phyloP scores from a whole-genome alignment of 805 yeast species.

The Starmerella floris region DNA sequence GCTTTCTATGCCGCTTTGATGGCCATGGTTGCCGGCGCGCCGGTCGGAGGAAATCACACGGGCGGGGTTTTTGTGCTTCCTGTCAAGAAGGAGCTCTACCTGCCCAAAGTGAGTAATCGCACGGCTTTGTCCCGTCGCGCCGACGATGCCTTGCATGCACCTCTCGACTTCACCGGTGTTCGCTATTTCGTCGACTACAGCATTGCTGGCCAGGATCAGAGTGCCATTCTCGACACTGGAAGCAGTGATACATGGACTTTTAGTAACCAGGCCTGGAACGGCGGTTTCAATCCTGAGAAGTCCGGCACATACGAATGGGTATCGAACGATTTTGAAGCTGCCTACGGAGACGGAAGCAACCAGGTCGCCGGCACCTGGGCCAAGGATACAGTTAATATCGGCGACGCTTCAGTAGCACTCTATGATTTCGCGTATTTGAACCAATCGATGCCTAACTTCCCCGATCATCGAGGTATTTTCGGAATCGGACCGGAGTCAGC shows the following conservation, averaged over 20 bases:
- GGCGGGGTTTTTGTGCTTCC: not conserved
- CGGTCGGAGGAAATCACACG: not conserved
- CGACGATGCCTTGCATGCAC: not conserved
- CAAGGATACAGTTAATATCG: slow-evolving; percentile 42
- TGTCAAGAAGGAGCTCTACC: not conserved
- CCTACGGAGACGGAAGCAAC: slow-evolving; percentile 9
- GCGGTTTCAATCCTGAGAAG: slow-evolving; percentile 21
- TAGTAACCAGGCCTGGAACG: slow-evolving; percentile 17
- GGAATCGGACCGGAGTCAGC: slow-evolving; percentile 26
- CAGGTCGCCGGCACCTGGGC: slow-evolving; percentile 44
- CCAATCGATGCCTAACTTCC: slow-evolving; percentile 44
- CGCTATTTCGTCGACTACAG: slow-evolving; percentile 21
- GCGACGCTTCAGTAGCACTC: slow-evolving; percentile 36
- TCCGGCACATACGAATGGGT: slow-evolving; percentile 18
- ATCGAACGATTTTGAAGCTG: slow-evolving; percentile 3
- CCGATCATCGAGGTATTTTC: slow-evolving; percentile 27
- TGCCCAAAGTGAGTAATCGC: not conserved
- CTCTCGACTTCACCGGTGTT: slow-evolving; percentile 3
- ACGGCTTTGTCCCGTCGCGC: not conserved
- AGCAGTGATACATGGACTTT: slow-evolving; percentile 56
- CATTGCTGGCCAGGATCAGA: slow-evolving; percentile 41
- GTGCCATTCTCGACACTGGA: slow-evolving; percentile 47
- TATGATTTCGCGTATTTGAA: slow-evolving; percentile 64
- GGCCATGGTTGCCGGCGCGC: slow-evolving; percentile 1
- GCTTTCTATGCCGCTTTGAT: not conserved